Evolutionary conservation across 306 rosid species (phyloP).

Genomic region (Dalbergia cultrata): DNA sequence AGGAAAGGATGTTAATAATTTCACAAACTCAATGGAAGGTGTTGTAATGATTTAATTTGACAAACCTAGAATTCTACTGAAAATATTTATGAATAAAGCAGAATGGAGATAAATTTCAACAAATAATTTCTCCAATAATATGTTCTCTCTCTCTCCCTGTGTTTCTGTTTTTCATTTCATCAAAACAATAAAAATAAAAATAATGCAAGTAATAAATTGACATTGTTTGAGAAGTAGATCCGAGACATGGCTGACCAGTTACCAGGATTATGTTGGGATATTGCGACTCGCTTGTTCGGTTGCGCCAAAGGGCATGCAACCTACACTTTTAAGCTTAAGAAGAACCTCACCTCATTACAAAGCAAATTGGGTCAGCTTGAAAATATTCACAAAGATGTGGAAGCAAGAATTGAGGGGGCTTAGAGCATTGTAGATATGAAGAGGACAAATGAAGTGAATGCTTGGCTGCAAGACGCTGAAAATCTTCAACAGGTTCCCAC

Average conservation of each 20-base stretch:
- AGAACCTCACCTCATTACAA: not conserved
- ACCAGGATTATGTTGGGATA: not conserved
- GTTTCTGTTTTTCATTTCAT: too few species aligned
- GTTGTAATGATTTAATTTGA: too few species aligned
- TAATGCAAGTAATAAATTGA: too few species aligned
- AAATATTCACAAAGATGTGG: not conserved
- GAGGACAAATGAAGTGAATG: slow-evolving; percentile 14
- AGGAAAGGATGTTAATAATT: too few species aligned
- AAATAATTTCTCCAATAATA: too few species aligned
- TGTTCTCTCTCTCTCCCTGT: too few species aligned
- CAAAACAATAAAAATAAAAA: too few species aligned
- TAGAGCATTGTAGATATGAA: not conserved
- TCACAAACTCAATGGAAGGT: too few species aligned
- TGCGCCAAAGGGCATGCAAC: not conserved
- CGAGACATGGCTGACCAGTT: slow-evolving; percentile 26
- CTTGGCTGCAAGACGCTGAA: too few species aligned
- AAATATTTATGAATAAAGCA: too few species aligned
- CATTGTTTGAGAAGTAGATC: not conserved
- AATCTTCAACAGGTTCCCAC: not conserved
- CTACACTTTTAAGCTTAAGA: not conserved
- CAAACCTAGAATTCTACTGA: too few species aligned
- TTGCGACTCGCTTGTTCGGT: not conserved
- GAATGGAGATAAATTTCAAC: too few species aligned
- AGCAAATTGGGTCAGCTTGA: not conserved
- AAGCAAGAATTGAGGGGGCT: not conserved